Evolutionary conservation across 2,329 filamentous ascomycete genomes (phyloP).

Genomic region (Penicillium palitans): DNA sequence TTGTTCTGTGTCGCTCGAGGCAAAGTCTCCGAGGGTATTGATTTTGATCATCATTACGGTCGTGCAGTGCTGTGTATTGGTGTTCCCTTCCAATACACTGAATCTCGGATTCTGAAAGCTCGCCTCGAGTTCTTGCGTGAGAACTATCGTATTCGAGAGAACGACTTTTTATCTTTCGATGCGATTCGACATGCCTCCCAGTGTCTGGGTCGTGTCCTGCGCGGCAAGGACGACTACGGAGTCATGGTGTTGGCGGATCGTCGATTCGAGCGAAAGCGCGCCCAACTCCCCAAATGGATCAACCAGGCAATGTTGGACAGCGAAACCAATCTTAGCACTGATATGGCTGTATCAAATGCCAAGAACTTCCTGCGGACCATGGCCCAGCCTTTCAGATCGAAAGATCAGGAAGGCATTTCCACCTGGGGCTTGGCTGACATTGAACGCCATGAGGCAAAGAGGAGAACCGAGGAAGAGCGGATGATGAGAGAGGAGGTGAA

Average conservation of each 20-base stretch:
- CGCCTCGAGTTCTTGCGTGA: slow-evolving; percentile 94
- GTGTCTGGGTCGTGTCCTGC: slow-evolving; percentile 87
- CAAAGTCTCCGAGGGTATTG: slow-evolving; percentile 96
- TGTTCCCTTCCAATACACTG: slow-evolving; percentile 97
- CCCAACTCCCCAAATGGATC: slow-evolving; percentile 95
- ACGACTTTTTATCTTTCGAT: slow-evolving; percentile 97
- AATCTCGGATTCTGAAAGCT: slow-evolving; percentile 94
- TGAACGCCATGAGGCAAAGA: slow-evolving; percentile 65
- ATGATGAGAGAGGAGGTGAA: slow-evolving; percentile 57
- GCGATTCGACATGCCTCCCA: slow-evolving; percentile 99
- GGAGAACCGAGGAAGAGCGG: slow-evolving; percentile 68
- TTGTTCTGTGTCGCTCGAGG: slow-evolving; percentile 93
- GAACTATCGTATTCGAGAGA: slow-evolving; percentile 93
- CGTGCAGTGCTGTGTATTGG: slow-evolving; percentile 94
- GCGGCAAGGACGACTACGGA: slow-evolving; percentile 98
- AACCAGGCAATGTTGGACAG: slow-evolving; percentile 80
- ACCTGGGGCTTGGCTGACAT: slow-evolving; percentile 86
- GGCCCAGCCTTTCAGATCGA: slow-evolving; percentile 82
- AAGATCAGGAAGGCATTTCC: slow-evolving; percentile 87
- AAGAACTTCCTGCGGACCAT: slow-evolving; percentile 88
- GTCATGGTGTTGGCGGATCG: slow-evolving; percentile 98
- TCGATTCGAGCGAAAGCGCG: slow-evolving; percentile 86
- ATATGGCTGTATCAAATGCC: slow-evolving; percentile 87
- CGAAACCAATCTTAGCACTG: slow-evolving; percentile 87
- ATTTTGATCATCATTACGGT: slow-evolving; percentile 98